A percentile compares a stretch with the other conserved stretches of the same genome.
Evolutionary conservation across 495 filamentous ascomycete genomes (phyloP).

Genomic region (Penicillium turbatum): DNA sequence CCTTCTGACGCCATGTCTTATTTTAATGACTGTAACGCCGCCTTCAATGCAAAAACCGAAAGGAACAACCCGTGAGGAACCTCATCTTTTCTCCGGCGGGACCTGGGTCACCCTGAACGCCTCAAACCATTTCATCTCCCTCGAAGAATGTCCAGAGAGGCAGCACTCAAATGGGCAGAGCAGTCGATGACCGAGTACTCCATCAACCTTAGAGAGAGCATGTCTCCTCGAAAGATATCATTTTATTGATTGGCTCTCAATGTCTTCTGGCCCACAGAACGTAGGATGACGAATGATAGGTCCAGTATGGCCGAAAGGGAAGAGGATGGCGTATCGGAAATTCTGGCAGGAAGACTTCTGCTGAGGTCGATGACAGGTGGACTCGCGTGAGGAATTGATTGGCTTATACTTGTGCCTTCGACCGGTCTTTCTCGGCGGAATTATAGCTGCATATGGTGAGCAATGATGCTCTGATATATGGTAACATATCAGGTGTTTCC

Average conservation of each 20-base stretch:
- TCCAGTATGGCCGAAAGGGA: not conserved
- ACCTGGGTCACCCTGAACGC: not conserved
- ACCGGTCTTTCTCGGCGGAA: conserved; percentile 34
- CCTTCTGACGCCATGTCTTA: conserved; percentile 14
- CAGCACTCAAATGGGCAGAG: not conserved
- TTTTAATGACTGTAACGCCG: conserved; percentile 13
- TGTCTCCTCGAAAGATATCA: not conserved
- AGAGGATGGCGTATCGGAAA: not conserved
- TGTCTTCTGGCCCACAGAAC: not conserved
- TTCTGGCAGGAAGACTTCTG: not conserved
- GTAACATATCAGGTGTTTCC: not conserved
- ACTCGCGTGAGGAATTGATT: not conserved
- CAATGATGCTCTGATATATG: not conserved
- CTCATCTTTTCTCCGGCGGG: not conserved
- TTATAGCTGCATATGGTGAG: conserved; percentile 28
- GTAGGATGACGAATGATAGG: not conserved
- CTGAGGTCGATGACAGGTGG: not conserved
- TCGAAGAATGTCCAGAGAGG: not conserved
- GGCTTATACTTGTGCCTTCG: conserved; percentile 31
- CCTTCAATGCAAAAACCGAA: conserved; percentile 12
- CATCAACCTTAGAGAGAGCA: not conserved
- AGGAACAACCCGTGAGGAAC: conserved; percentile 1
- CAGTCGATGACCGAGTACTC: not conserved
- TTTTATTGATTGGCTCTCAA: not conserved
- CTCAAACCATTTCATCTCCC: not conserved